Percentiles rank a stretch among this genome's conserved stretches.
These are phyloP conservation scores for Colletotrichum lini DNA, from an alignment of 2,329 filamentous ascomycete species.

Conservation along the genomic window DNA sequence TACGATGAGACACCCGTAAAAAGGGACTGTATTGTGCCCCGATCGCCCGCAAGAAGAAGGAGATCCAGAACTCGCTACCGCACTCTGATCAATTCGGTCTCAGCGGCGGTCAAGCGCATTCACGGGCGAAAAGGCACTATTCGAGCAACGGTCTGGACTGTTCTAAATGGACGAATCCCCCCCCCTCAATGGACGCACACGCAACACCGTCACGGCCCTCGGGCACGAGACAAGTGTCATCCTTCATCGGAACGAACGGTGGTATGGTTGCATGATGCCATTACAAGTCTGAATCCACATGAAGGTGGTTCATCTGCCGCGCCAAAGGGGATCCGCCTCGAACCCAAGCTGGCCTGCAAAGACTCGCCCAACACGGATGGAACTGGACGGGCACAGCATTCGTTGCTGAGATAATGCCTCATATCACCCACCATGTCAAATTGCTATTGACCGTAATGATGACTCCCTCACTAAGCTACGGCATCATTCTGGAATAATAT, in stretches of 20 bases:
- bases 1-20: too few species aligned
- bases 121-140: not conserved
- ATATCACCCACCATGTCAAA: not conserved
- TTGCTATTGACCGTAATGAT: too few species aligned
- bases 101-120: conserved; percentile 25
- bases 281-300: conserved; percentile 6
- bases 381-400: not conserved
- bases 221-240: conserved; percentile 1
- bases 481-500: too few species aligned
- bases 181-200: not conserved
- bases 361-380: not conserved
- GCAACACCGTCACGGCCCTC: not conserved
- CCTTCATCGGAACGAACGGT: not conserved
- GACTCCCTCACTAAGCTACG: too few species aligned
- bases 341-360: not conserved
- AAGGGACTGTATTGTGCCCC: too few species aligned
- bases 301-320: not conserved
- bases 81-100: conserved; percentile 23
- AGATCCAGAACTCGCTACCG: not conserved
- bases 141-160: conserved; percentile 20
- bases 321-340: not conserved
- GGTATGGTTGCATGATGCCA: conserved; percentile 1
- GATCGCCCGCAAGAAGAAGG: not conserved
- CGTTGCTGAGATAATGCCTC: not conserved
- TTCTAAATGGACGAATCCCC: not conserved